Conservation (phyloP, 495 filamentous ascomycete genomes). For the Lepraria neglecta region DNA sequence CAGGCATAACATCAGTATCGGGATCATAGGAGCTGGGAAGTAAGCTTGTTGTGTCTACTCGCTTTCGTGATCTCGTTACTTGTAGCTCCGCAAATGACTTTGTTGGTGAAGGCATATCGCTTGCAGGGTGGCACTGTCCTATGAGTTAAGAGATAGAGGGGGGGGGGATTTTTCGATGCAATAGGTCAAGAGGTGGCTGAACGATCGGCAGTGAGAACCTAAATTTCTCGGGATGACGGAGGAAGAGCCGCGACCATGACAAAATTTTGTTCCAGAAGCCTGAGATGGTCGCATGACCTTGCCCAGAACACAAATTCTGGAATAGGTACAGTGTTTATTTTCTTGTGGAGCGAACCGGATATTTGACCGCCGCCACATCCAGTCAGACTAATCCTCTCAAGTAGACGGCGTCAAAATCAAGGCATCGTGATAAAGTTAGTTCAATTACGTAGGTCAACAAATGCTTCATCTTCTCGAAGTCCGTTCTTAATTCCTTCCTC, state of each 20-base stretch:
- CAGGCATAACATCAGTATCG: slow-evolving; percentile 12
- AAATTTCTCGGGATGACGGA: no score
- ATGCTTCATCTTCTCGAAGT: neutral
- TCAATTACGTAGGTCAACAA: slow-evolving; percentile 1
- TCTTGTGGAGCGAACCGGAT: no score
- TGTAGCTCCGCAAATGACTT: slow-evolving; percentile 15
- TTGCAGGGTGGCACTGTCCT: slow-evolving; percentile 16
- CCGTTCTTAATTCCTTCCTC: neutral
- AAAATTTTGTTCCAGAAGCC: no score
- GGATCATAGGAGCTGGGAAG: slow-evolving; percentile 15
- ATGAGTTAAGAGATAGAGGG: slow-evolving; percentile 16
- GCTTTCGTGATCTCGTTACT: slow-evolving; percentile 14
- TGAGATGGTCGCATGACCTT: no score
- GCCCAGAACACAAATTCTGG: no score
- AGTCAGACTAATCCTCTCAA: neutral
- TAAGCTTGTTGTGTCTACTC: slow-evolving; percentile 8
- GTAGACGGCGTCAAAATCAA: neutral
- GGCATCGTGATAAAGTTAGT: neutral
- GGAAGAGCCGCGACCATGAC: no score
- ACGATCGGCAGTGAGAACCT: no score
- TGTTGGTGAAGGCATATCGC: slow-evolving; percentile 14
- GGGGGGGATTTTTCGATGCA: slow-evolving; percentile 14
- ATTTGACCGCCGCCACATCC: neutral
- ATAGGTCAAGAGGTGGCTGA: neutral
- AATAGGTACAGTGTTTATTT: no score